phyloP scores from a whole-genome alignment of 192 early-diverging fungal species.

The Gamsiella multidivaricata region DNA sequence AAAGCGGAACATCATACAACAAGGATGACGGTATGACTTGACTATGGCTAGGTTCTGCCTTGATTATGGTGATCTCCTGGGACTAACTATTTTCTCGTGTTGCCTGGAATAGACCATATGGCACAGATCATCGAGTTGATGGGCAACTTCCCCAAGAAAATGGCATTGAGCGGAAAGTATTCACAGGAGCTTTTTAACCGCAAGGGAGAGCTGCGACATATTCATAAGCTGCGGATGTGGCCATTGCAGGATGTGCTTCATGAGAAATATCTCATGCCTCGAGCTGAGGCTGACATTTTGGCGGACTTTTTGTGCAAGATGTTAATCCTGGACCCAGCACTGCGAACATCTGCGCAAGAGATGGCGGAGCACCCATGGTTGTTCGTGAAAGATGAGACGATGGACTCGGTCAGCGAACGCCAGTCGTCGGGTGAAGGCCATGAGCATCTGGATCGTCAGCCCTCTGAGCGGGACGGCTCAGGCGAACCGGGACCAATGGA shows the following conservation, averaged over 20 bases:
- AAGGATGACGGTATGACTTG: conserved; percentile 88
- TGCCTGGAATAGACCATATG: conserved; percentile 80
- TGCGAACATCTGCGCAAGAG: conserved; percentile 64
- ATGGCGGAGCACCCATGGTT: conserved; percentile 74
- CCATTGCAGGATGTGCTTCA: conserved; percentile 84
- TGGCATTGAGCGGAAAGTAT: conserved; percentile 89
- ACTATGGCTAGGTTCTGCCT: not conserved
- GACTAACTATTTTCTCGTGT: not conserved
- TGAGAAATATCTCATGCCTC: conserved; percentile 88
- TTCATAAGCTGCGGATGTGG: conserved; percentile 88
- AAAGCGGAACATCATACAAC: conserved; percentile 81
- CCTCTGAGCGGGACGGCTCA: not conserved
- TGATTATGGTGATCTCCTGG: too few relatives aligned
- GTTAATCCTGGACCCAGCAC: conserved; percentile 71
- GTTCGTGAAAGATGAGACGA: conserved; percentile 28
- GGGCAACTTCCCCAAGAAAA: conserved; percentile 82
- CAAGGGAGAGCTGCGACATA: conserved; percentile 90
- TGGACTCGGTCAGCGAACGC: not conserved
- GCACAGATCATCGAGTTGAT: conserved; percentile 98
- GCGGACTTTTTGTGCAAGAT: conserved; percentile 89
- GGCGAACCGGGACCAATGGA: not conserved
- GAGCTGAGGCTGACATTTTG: conserved; percentile 80
- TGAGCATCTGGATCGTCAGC: not conserved
- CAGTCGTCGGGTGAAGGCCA: not conserved
- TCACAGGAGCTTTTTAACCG: conserved; percentile 90